Base-by-base conservation (phyloP, 768 basidiomycete species). In the Gelatoporia subvermispora region DNA sequence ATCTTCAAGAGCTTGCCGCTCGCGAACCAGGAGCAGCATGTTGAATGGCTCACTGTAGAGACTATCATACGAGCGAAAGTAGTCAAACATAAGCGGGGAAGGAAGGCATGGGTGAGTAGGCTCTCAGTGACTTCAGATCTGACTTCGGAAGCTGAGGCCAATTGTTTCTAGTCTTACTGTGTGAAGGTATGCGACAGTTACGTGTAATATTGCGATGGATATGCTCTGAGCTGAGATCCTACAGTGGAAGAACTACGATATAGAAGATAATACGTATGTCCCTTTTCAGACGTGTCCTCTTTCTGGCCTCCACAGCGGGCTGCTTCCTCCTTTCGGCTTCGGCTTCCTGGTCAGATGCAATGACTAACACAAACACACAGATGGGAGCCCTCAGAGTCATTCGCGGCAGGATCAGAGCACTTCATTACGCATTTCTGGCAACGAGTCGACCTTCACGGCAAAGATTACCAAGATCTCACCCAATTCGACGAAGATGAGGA, bases 301-400 rank as follows among this genome's bases (percentile, higher is more conserved):
- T n/a, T n/a, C n/a, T n/a, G n/a, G n/a, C n/a, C n/a, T n/a, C n/a
- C n/a, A n/a, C n/a, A n/a, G n/a, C n/a, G n/a, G n/a, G n/a, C n/a
- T n/a, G n/a, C 28, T 15, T 22, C 23, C 38, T n/a, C 15, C 35
- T 16, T 9, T 34, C 35, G 28, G 17, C 46, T 43, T 35, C 17
- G 7, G 31, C 38, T 38, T 23, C 39, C 20, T 9, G 15, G 24
- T 39, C 15, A 10, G 21, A 37, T 41, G 25, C 20, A 47, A 47
- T 47, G 53, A 53, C 48, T 31, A 23, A 8, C 24, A 34, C 31
- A 41, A 43, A 52, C 31, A 42, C 21, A 13, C 45, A 87, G 85
- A 9, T 87, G 84, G 84, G 85, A 88, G 54, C 84, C 85, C 8
- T 61, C 67, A 8, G 69, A 76, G 44, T 83, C 82, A 8, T 85